Base-by-base conservation (phyloP, 2,329 filamentous ascomycete species). In the Aschersonia sp. region DNA sequence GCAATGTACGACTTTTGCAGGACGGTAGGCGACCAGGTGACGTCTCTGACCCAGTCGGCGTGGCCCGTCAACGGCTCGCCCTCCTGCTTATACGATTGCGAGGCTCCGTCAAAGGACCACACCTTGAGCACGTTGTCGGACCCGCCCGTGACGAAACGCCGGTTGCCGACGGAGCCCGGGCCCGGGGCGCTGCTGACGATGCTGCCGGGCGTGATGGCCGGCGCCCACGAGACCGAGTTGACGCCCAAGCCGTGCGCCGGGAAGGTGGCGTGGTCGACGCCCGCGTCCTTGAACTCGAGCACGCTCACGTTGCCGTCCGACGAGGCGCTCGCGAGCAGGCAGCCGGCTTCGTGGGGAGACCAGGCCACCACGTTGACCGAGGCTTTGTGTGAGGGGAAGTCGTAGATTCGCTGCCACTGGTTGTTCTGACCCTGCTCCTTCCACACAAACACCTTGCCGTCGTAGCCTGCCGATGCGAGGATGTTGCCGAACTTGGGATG, bases 401-500 rank as follows among this genome's bases (percentile, higher is more conserved):
- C 87, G 71, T 92, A 94, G 65, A 96, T 87, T 62, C 84, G 82
- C 60, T 88, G 84, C 84, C 84, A 88, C 58, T 78, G 71, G 56
- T 73, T 76, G 57, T 68, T 72, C 54, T 64, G 63, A 47, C 60
- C 60, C 65, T 89, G 83, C 68, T 98, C 92, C 65, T 89, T 87
- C 88, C 90, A 98, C 74, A 98, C 94, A 65, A 97, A 81, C 55
- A 98, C 90, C 68, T 95, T 95, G 67, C 90, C 92, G 67, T 98
- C 92, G 71, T 96, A 98, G 55, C 86, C 87, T 46, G 88, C 87
- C 52, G 87, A 94, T 48, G 92, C 92, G 51, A 98, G 83, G 62
- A 98, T 96, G 65, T 90, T 96, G 70, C 92, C 92, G 67, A 94
- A 97, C 65, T 98, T 97, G 53, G 92, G 92, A 63, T 98, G 92